Evolutionary conservation across 106 monocot genomes (phyloP).

Genomic region (Narthecium ossifragum): DNA sequence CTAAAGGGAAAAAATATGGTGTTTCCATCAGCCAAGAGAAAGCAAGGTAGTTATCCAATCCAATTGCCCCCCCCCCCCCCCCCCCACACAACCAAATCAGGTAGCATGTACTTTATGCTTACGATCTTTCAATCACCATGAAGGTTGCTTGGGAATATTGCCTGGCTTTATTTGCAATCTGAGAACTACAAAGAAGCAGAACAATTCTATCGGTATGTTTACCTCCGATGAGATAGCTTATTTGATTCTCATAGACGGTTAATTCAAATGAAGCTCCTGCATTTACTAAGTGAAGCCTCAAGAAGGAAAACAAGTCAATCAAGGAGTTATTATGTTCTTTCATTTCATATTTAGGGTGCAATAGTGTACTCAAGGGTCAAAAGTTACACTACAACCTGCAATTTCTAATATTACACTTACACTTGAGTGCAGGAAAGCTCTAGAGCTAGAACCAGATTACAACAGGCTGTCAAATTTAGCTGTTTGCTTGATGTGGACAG

Average conservation of each 20-base stretch:
- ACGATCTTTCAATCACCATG: not conserved
- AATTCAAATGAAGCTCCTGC: too few species aligned
- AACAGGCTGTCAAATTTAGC: slow-evolving; percentile 30
- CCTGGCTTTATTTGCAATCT: slow-evolving; percentile 31
- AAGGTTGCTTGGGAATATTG: slow-evolving; percentile 32
- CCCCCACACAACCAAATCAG: too few species aligned
- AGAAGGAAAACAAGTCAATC: too few species aligned
- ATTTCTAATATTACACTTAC: not conserved
- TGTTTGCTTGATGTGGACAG: slow-evolving; percentile 21
- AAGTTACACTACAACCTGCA: too few species aligned
- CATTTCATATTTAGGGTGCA: too few species aligned
- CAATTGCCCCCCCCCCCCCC: not conserved
- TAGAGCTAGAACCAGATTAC: slow-evolving; percentile 14
- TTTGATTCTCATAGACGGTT: not conserved
- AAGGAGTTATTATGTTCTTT: too few species aligned
- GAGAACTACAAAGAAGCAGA: slow-evolving; percentile 29
- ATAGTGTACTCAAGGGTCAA: too few species aligned
- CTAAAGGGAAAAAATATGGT: slow-evolving; percentile 15
- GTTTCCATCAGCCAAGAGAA: slow-evolving; percentile 25
- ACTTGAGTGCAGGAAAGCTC: slow-evolving; percentile 20
- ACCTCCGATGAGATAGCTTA: not conserved
- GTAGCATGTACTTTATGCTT: not conserved
- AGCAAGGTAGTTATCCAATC: slow-evolving; percentile 16
- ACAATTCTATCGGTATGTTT: slow-evolving; percentile 15
- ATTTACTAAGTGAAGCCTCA: too few species aligned